phyloP scores from a whole-genome alignment of 192 early-diverging fungal species.

The Chytriomyces sp. region DNA sequence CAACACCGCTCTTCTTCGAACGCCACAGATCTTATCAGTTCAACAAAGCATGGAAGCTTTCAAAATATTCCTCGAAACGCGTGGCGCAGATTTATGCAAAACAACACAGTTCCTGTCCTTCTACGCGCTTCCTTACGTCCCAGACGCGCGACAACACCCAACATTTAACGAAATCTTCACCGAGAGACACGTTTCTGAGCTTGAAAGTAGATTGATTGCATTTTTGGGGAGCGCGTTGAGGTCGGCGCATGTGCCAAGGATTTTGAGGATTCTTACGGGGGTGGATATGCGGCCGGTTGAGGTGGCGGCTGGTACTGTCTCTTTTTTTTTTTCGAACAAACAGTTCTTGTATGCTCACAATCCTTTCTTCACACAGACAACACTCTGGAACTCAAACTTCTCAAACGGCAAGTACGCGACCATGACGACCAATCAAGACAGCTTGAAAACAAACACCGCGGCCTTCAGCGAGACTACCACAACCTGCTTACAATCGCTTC shows the following conservation, averaged over 20 bases:
- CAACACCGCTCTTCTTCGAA: conserved; percentile 6
- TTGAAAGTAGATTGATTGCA: conserved; percentile 40
- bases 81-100: conserved; percentile 53
- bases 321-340: too few relatives aligned
- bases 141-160: conserved; percentile 56
- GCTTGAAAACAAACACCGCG: conserved; percentile 18
- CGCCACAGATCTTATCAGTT: not conserved
- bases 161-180: conserved; percentile 54
- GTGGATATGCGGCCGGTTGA: conserved; percentile 26
- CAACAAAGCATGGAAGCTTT: conserved; percentile 52
- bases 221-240: conserved; percentile 45
- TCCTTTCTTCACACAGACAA: not conserved
- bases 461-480: conserved; percentile 53
- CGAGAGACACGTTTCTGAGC: conserved; percentile 38
- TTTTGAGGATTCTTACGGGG: conserved; percentile 40
- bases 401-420: conserved; percentile 20
- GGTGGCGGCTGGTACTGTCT: conserved; percentile 12
- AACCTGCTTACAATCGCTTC: conserved; percentile 60
- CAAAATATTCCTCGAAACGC: conserved; percentile 57
- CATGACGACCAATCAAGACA: not conserved
- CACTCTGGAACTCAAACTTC: conserved; percentile 19
- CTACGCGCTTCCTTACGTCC: conserved; percentile 63
- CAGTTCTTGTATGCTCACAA: too few relatives aligned
- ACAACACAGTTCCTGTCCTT: conserved; percentile 55
- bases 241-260: conserved; percentile 32